These are phyloP conservation scores for Fusarium sulawesiense DNA, from an alignment of 2,329 filamentous ascomycete genomes.

Conservation along the genomic window DNA sequence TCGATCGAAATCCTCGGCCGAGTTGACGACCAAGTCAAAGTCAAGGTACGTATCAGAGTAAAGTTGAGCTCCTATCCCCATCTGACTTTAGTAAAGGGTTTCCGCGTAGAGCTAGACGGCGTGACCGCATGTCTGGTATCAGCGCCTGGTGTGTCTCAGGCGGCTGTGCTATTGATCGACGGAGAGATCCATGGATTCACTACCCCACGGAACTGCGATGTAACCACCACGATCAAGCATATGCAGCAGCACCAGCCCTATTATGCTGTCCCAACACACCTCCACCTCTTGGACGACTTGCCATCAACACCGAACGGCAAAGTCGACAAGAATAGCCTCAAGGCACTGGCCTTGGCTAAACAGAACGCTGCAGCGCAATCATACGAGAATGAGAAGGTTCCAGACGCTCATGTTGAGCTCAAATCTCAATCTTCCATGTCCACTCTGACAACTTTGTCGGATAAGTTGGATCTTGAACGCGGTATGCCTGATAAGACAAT, in stretches of 20 bases:
- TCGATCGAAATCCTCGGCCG: constrained; percentile 66
- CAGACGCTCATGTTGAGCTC: constrained; percentile 41
- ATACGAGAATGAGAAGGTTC: constrained; percentile 7
- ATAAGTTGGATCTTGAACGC: constrained; percentile 47
- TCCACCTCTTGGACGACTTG: constrained; percentile 57
- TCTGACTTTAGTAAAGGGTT: constrained; percentile 55
- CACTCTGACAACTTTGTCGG: constrained; percentile 42
- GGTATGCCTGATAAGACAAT: constrained; percentile 57
- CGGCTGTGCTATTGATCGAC: constrained; percentile 60
- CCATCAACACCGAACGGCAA: constrained; percentile 68
- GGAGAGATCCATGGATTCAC: constrained; percentile 64
- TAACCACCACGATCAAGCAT: constrained; percentile 54
- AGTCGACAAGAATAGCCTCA: constrained; percentile 63
- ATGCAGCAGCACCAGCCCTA: constrained; percentile 61
- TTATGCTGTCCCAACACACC: constrained; percentile 63
- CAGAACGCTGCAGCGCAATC: constrained; percentile 5
- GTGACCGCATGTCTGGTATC: constrained; percentile 63
- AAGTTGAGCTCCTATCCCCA: not conserved
- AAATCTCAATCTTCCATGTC: constrained; percentile 49
- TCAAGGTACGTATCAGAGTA: constrained; percentile 56
- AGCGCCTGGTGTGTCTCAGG: constrained; percentile 59
- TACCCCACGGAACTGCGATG: constrained; percentile 51
- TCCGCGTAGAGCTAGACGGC: constrained; percentile 70
- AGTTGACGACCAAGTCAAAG: constrained; percentile 71
- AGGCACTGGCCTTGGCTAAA: constrained; percentile 46